Evolutionary conservation across 1,284 basidiomycete species (phyloP).

Genomic region (Boletus semigastroideus): DNA sequence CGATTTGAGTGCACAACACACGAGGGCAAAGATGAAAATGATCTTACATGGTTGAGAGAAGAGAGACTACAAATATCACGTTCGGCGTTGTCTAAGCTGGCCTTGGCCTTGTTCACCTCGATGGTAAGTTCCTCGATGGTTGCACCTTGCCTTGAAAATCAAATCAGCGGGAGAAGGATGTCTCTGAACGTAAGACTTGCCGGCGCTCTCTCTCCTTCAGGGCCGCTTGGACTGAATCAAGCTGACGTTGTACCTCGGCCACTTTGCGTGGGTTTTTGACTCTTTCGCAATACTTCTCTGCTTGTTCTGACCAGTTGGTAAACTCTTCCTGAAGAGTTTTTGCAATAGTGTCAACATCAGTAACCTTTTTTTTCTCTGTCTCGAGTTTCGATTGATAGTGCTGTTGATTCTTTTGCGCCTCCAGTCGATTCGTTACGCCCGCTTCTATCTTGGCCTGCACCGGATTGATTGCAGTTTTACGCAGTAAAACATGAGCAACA

Average conservation of each 20-base stretch:
- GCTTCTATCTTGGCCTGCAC: slow-evolving; percentile 43
- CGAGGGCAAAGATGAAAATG: neutral
- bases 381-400: slow-evolving; percentile 51
- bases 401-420: slow-evolving; percentile 44
- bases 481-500: neutral
- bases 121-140: slow-evolving; percentile 75
- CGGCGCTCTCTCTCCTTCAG: slow-evolving; percentile 69
- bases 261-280: slow-evolving; percentile 58
- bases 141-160: slow-evolving; percentile 61
- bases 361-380: slow-evolving; percentile 43
- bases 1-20: slow-evolving; percentile 1
- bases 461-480: neutral
- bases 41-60: slow-evolving; percentile 58
- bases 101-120: slow-evolving; percentile 64
- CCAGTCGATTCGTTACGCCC: slow-evolving; percentile 45
- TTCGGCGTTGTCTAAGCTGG: slow-evolving; percentile 55
- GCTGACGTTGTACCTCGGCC: slow-evolving; percentile 56
- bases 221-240: slow-evolving; percentile 64
- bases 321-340: slow-evolving; percentile 60
- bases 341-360: slow-evolving; percentile 44
- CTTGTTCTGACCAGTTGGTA: slow-evolving; percentile 64
- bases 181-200: slow-evolving; percentile 37
- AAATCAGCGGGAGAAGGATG: slow-evolving; percentile 2
- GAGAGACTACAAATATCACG: slow-evolving; percentile 63
- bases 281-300: slow-evolving; percentile 60